These are phyloP conservation scores for Sporodiniella umbellata DNA, from an alignment of 371 early-diverging fungal species.

Conservation along the genomic window DNA sequence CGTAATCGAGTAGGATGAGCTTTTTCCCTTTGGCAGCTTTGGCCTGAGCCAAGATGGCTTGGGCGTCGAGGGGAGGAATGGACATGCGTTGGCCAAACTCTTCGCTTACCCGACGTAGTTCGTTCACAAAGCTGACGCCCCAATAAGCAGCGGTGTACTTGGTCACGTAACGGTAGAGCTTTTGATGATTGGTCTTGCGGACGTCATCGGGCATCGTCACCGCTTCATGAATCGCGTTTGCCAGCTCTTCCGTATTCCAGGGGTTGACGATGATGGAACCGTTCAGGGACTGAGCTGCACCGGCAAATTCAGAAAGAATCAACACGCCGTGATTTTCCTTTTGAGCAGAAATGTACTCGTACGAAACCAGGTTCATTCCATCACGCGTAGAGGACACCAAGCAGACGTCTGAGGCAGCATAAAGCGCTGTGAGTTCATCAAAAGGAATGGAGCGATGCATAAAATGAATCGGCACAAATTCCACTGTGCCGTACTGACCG, in stretches of 20 bases:
- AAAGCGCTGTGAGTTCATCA: slow-evolving; percentile 95
- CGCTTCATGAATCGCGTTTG: slow-evolving; percentile 88
- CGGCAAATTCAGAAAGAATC: slow-evolving; percentile 98
- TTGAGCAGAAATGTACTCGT: slow-evolving; percentile 98
- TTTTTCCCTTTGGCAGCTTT: slow-evolving; percentile 48
- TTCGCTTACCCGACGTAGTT: slow-evolving; percentile 72
- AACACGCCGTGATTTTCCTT: slow-evolving; percentile 93
- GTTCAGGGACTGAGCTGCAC: slow-evolving; percentile 97
- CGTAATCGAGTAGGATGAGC: slow-evolving; percentile 91
- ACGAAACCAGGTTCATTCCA: slow-evolving; percentile 99
- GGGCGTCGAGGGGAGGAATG: slow-evolving; percentile 59
- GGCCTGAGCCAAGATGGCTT: slow-evolving; percentile 35
- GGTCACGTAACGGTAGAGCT: slow-evolving; percentile 90
- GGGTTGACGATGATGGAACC: slow-evolving; percentile 98
- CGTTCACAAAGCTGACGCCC: slow-evolving; percentile 94
- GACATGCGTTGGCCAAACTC: slow-evolving; percentile 67
- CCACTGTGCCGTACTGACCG: slow-evolving; percentile 89
- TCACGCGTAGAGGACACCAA: slow-evolving; percentile 97
- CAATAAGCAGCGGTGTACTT: slow-evolving; percentile 99
- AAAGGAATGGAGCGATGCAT: slow-evolving; percentile 96
- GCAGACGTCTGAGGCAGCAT: slow-evolving; percentile 95
- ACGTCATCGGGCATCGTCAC: slow-evolving; percentile 87
- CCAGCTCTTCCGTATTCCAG: slow-evolving; percentile 97
- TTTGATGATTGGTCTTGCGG: slow-evolving; percentile 83
- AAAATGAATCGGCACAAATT: slow-evolving; percentile 97